These are phyloP conservation scores for Pseudocercospora cruenta DNA, from an alignment of 2,329 filamentous ascomycete species.

Conservation along the genomic window DNA sequence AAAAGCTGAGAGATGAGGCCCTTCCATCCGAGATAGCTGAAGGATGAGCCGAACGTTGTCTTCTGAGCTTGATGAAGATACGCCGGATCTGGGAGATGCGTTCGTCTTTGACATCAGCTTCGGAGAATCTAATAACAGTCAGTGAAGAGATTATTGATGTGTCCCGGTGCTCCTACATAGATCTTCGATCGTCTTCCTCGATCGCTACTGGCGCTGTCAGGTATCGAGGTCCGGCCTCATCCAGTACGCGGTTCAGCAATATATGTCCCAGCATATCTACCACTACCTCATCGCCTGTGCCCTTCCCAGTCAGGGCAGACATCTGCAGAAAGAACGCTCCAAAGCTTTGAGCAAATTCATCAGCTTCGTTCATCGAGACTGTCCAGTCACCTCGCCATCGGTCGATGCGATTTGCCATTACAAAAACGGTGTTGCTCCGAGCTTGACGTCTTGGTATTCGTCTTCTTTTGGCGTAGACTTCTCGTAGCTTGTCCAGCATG, in stretches of 20 bases:
- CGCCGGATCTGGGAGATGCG: neutral
- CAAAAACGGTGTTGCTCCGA: conserved; percentile 12
- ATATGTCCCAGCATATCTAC: conserved; percentile 16
- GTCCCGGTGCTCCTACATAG: neutral
- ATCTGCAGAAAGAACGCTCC: conserved; percentile 13
- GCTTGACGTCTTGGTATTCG: conserved; percentile 14
- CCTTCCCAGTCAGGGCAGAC: conserved; percentile 19
- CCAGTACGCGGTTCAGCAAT: conserved; percentile 10
- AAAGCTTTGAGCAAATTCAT: conserved; percentile 11
- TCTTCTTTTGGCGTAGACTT: neutral
- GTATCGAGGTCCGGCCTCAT: conserved; percentile 9
- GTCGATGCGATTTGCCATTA: conserved; percentile 16
- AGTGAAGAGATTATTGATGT: neutral
- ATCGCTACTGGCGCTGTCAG: neutral
- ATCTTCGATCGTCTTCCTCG: neutral
- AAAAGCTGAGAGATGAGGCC: neutral
- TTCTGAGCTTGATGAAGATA: neutral
- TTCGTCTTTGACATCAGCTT: neutral
- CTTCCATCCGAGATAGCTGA: neutral
- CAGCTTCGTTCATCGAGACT: conserved; percentile 9
- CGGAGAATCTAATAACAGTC: neutral
- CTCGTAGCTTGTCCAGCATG: conserved; percentile 7
- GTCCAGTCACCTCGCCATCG: conserved; percentile 20
- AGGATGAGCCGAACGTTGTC: neutral
- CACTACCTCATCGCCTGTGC: conserved; percentile 13